Evolutionary conservation across 192 early-diverging fungal genomes (phyloP).

Genomic region (Oehlia diaphana): DNA sequence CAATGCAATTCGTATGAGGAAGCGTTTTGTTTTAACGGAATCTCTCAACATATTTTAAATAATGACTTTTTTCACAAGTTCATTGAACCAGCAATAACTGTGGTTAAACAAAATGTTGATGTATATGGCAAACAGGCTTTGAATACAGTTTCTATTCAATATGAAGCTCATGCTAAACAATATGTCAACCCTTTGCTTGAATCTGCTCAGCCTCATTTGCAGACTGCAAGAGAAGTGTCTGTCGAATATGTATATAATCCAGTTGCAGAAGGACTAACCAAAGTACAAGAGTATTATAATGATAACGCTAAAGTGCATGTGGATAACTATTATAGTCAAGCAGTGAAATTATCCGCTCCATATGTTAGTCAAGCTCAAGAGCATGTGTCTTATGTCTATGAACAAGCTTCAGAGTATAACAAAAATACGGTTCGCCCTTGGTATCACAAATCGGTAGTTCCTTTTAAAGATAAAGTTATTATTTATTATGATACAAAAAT

Average conservation of each 20-base stretch:
- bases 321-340: constrained; percentile 1
- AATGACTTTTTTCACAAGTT: constrained; percentile 15
- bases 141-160: not conserved
- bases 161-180: constrained; percentile 18
- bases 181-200: not conserved
- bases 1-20: not conserved
- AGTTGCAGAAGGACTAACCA: not conserved
- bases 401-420: not conserved
- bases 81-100: constrained; percentile 2
- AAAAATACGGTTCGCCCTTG: constrained; percentile 4
- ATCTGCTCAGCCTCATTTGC: not conserved
- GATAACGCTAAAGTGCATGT: constrained; percentile 16
- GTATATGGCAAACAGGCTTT: not conserved
- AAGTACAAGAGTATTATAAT: not conserved
- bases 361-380: constrained; percentile 6
- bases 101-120: not conserved
- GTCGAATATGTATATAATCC: constrained; percentile 16
- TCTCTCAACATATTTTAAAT: constrained; percentile 23
- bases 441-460: not conserved
- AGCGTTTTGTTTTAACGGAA: not conserved
- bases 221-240: not conserved
- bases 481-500: not conserved
- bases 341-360: not conserved
- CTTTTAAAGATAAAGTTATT: not conserved
- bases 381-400: not conserved